Conservation (phyloP, 1,139 yeast genomes). For the Blastobotrys capitulatus region DNA sequence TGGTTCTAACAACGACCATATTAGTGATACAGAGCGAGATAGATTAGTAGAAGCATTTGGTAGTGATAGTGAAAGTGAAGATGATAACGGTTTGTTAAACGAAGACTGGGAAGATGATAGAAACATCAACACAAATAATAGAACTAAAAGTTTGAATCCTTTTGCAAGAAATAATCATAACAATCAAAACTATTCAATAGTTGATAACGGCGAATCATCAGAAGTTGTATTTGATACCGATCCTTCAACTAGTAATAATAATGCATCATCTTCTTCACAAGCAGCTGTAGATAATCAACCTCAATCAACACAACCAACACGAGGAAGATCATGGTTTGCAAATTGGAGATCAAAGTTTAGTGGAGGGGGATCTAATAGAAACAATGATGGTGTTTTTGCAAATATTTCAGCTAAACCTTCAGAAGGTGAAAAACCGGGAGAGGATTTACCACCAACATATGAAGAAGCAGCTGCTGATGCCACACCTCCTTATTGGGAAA, state of each 20-base stretch:
- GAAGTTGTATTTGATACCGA: slow-evolving; percentile 7
- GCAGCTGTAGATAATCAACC: neutral
- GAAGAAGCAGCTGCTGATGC: slow-evolving; percentile 95
- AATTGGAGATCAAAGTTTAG: slow-evolving; percentile 10
- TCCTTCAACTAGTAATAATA: neutral
- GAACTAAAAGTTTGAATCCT: slow-evolving; percentile 4
- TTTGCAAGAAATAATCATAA: neutral
- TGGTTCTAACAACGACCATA: neutral
- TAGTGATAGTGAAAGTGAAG: slow-evolving; percentile 17
- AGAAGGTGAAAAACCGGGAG: slow-evolving; percentile 34
- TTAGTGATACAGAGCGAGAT: slow-evolving; percentile 14
- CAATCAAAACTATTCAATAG: neutral
- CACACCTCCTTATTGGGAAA: slow-evolving; percentile 96
- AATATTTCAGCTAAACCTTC: slow-evolving; percentile 75
- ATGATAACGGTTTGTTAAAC: slow-evolving; percentile 2
- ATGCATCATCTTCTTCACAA: neutral
- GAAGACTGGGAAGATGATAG: slow-evolving; percentile 25
- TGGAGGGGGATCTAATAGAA: slow-evolving; percentile 27
- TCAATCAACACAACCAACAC: neutral
- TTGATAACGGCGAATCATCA: neutral
- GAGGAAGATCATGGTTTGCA: slow-evolving; percentile 10
- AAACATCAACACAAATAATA: slow-evolving; percentile 6
- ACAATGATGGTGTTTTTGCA: slow-evolving; percentile 85
- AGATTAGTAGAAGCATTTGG: slow-evolving; percentile 25
- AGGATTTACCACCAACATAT: slow-evolving; percentile 77